Base-by-base conservation (phyloP, 1,139 yeast species). In the Nakaseomyces delphensis region DNA sequence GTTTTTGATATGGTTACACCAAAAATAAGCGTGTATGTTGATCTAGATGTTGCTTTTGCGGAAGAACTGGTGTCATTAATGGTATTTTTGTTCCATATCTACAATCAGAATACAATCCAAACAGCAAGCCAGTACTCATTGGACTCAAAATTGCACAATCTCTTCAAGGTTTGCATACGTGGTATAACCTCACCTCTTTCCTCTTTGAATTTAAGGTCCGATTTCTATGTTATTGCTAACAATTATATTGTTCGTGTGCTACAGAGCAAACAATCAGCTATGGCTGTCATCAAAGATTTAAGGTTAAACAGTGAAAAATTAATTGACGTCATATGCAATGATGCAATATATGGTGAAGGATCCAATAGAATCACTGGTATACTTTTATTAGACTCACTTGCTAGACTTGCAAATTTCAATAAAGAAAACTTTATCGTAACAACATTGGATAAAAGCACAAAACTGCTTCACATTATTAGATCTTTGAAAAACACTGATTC, bases 261-360 rank as follows among this genome's bases (percentile, higher is more conserved):
- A 42, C 62, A 60, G 3, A 70, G 71, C 43, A 60, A 65, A 27
- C 63, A 59, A 2, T 59, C 72, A 25, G 60, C 75, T 4, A 64
- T 66, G 10, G 78, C 76, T 43, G 62, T 79, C 15, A 58, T 74
- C 38, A 70, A 68, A 13, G 72, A 76, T 23, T 64, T 86, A 38
- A 71, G 76, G 41, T 66, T 79, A 7, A 67, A 78, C 14, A 87
- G 82, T 45, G 78, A 74, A 36, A 73, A 74, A 48, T 65, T 85
- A 48, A 67, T 86, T 31, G 81, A 77, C 29, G 71, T 74, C 1
- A 70, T 86, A 27, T 79, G 86, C 54, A 78, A 77, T 48, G 97
- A 91, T 63, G 81, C 93, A 0, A 73, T 85, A 13, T 71, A 77
- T 45, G 87, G 93, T 1, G 94, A 83, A 52, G 93, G 93, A 0